Conservation (phyloP, 768 basidiomycete species). For the Tricholoma sp. region DNA sequence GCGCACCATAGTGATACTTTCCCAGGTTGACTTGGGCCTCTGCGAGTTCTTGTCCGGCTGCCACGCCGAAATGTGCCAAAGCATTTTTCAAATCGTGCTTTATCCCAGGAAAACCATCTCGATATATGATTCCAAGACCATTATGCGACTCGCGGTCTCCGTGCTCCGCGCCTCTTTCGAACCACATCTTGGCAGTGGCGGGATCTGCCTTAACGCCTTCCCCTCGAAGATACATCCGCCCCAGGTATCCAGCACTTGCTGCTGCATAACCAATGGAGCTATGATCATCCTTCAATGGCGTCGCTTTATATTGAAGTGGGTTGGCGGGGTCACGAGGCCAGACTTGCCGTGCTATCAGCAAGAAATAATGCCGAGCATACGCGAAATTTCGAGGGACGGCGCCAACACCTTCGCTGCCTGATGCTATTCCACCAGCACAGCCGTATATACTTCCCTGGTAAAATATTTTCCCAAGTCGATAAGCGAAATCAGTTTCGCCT, state of each 20-base stretch:
- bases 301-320: constrained; percentile 38
- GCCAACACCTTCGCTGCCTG: constrained; percentile 90
- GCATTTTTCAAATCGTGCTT: constrained; percentile 63
- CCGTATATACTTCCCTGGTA: constrained; percentile 94
- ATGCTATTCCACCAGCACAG: constrained; percentile 70
- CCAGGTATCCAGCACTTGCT: constrained; percentile 81
- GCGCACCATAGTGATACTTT: constrained; percentile 65
- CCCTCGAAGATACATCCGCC: constrained; percentile 90
- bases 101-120: constrained; percentile 78
- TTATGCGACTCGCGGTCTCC: constrained; percentile 89
- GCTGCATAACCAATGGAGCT: constrained; percentile 59
- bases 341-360: constrained; percentile 71
- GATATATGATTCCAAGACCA: constrained; percentile 85
- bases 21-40: constrained; percentile 92
- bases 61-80: constrained; percentile 60
- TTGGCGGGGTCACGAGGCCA: constrained; percentile 82
- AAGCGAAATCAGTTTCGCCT: constrained; percentile 84
- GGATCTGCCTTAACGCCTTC: constrained; percentile 84
- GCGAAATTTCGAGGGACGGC: constrained; percentile 76
- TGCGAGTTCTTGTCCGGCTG: constrained; percentile 83
- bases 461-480: constrained; percentile 90
- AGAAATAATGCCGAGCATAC: constrained; percentile 79
- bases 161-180: constrained; percentile 75
- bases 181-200: constrained; percentile 85
- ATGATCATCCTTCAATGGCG: constrained; percentile 45